A percentile compares a stretch with the other conserved stretches of the same genome.
phyloP scores from a whole-genome alignment of 129 eudicot species.

The Flaveria trinervia region DNA sequence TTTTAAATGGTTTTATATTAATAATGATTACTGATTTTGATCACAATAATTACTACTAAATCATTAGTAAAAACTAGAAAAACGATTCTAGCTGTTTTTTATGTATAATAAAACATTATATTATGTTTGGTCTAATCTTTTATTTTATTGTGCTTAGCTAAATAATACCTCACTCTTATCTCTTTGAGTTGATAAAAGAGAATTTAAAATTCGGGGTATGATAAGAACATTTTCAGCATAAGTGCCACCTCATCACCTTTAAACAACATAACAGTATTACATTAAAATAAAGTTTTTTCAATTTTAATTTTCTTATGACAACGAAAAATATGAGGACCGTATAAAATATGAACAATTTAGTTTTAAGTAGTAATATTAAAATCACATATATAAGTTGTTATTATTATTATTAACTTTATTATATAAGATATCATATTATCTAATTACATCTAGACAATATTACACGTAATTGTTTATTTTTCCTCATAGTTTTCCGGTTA shows the following conservation, averaged over 20 bases:
- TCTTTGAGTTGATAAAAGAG: neutral
- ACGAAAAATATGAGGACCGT: no score
- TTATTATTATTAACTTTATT: no score
- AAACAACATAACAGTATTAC: neutral
- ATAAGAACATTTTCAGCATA: neutral
- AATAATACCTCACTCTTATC: neutral
- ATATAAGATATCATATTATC: no score
- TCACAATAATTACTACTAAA: neutral
- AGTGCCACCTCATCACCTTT: neutral
- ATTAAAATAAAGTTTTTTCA: no score
- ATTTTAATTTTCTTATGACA: no score
- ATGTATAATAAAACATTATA: neutral
- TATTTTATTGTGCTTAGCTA: conserved; percentile 14
- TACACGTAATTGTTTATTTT: no score
- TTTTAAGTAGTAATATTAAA: no score
- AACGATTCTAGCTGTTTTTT: neutral
- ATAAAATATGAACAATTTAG: no score
- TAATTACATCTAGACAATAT: no score
- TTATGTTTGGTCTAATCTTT: neutral
- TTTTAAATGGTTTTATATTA: neutral
- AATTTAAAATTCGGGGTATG: neutral
- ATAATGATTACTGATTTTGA: neutral
- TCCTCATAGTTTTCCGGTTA: no score
- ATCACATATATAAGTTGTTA: no score
- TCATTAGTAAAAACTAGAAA: neutral